Conservation (phyloP, 345 rosid genomes). For the Sisymbrium irio region DNA sequence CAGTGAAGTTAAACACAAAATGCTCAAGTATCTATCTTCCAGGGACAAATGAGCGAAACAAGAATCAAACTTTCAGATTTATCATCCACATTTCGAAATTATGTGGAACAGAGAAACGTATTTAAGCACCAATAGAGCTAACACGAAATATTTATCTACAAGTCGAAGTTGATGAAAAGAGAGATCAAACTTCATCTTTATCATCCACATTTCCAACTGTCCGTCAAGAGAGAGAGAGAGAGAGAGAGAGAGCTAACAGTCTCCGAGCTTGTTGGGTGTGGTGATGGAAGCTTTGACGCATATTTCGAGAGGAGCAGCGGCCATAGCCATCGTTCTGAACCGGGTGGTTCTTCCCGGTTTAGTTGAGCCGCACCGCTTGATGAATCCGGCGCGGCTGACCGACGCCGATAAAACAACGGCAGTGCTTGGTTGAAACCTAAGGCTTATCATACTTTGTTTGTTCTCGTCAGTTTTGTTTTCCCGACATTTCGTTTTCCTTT, state of each 20-base stretch:
- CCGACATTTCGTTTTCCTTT: not conserved
- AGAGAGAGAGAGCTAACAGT: slow-evolving; percentile 55
- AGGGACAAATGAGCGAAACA: not conserved
- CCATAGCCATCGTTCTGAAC: slow-evolving; percentile 41
- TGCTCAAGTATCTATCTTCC: not conserved
- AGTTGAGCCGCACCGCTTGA: slow-evolving; percentile 10
- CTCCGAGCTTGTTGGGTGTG: slow-evolving; percentile 73
- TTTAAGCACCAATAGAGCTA: not conserved
- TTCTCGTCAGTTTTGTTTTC: not conserved
- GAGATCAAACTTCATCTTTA: not conserved
- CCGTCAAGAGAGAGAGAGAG: not conserved
- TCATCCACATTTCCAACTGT: slow-evolving; percentile 16
- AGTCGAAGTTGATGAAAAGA: not conserved
- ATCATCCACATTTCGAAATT: slow-evolving; percentile 2
- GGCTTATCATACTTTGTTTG: slow-evolving; percentile 46
- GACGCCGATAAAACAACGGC: slow-evolving; percentile 50
- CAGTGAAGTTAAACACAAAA: no score
- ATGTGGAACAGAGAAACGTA: not conserved
- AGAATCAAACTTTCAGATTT: not conserved
- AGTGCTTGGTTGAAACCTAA: slow-evolving; percentile 45
- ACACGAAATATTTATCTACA: not conserved
- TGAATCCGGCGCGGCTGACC: slow-evolving; percentile 38
- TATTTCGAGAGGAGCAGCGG: slow-evolving; percentile 60
- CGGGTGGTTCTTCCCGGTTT: slow-evolving; percentile 27
- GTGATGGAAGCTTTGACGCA: slow-evolving; percentile 87